Base-by-base conservation (phyloP, 441 rosid species). In the Codiaeum variegatum region DNA sequence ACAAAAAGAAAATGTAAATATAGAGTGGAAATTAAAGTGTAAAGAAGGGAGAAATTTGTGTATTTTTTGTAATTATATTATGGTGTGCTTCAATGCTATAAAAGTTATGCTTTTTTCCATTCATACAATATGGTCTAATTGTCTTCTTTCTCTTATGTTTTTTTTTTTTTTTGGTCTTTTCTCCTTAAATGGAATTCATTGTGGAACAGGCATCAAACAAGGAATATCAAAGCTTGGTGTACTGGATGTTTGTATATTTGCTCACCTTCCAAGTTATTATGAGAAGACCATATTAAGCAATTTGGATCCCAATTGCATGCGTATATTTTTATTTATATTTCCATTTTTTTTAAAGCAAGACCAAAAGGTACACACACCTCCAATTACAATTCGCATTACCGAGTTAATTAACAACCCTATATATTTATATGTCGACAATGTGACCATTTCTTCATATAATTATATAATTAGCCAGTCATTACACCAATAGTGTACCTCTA, bases 171-270 rank as follows among this genome's bases (percentile, higher is more conserved):
- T 67, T 60, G n/a, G 23, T 23, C 1, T 44, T 77, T 71, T 63
- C 58, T 73, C 78, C 72, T 79, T 67, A 71, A 81, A 81, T 83
- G 87, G 82, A 71, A 74, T 76, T 69, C 62, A 73, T 52, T 79
- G 64, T 77, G 75, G 62, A 85, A 81, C 97, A 95, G 99, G 97
- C 75, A 9, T 75, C 86, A 74, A 86, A 81, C 77, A 79, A 59
- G 83, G 93, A 77, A 82, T 72, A 85, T 74, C 88, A 84, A 83
- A 74, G 88, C 88, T 73, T 88, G 83, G 76, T 87, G 81, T 68
- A 78, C 87, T 85, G 84, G 89, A 83, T 83, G 86, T 82, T 85
- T 77, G 80, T 88, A 74, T 83, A 49, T 86, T 86, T 90, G 88
- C 73, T 94, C 88, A 83, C 84, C 74, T 78, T 80, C 81, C 91